Base-by-base conservation (phyloP, 352 stramenopile genomes). In the Phytophthora palmivora region DNA sequence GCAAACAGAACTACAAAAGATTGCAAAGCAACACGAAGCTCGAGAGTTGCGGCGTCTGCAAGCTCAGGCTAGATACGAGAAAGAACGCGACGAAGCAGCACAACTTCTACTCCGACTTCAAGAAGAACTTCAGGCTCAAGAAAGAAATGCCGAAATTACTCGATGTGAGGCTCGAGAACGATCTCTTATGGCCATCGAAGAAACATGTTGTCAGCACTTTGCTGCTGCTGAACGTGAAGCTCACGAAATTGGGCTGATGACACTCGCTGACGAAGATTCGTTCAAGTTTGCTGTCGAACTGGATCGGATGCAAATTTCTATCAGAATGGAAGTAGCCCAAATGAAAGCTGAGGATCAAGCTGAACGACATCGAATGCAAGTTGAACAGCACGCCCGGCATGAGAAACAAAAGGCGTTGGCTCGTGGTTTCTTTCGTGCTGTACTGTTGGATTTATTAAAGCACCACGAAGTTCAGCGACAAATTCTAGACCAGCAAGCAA, bases 371-470 rank as follows among this genome's bases (percentile, higher is more conserved):
- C 51, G 71, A 54, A 57, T 63, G 21, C 8, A 62, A 38, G 11
- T 65, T 18, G 48, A 71, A 14, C 37, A 44, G 11, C 38, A 56
- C 19, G n/a, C 54, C 16, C 43, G 33, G 7, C 14, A 67, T 19
- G 46, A 76, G 9, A 52, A 49, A 6, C 52, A 67, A 46, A 36
- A 58, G 11, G 10, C 10, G 2, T 26, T 54, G 2, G 44, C 54
- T n/a, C 52, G 37, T 4, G 39, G 41, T 43, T 52, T 18, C 0
- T 72, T 72, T 51, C 14, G 11, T 22, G 14, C 34, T 2, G 71
- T 79, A 15, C 55, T 89, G n/a, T 11, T 65, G 2, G 50, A 84
- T 32, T 11, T 88, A 14, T 19, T 66, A 0, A 52, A 67, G 3
- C 19, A 34, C 21, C 51, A 73, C 36, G 46, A 63, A 44, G 26